A percentile compares a stretch with the other conserved stretches of the same genome.
phyloP scores from a whole-genome alignment of 371 early-diverging fungal species.

The Mucor piriformis region DNA sequence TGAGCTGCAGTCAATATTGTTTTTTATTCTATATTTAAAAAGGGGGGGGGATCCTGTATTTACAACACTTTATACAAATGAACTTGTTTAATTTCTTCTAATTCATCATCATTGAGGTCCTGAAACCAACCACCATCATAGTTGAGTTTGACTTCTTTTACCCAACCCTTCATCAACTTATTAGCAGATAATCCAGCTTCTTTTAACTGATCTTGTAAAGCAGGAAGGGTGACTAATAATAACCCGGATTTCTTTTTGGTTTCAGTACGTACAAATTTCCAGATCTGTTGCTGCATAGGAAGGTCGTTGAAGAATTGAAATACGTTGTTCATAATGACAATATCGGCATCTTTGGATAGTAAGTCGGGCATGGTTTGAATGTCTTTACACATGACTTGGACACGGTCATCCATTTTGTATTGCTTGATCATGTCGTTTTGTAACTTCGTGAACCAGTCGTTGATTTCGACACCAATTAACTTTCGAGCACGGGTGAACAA shows the following conservation, averaged over 20 bases:
- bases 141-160: conserved; percentile 49
- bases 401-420: conserved; percentile 58
- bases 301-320: conserved; percentile 66
- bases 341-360: conserved; percentile 49
- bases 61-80: conserved; percentile 64
- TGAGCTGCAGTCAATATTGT: no score
- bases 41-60: no score
- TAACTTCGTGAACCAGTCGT: conserved; percentile 62
- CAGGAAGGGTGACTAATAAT: conserved; percentile 59
- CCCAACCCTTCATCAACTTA: conserved; percentile 51
- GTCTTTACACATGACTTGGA: conserved; percentile 62
- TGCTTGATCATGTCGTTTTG: conserved; percentile 60
- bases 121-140: conserved; percentile 54
- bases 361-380: conserved; percentile 50
- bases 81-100: conserved; percentile 66
- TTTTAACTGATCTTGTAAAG: conserved; percentile 64
- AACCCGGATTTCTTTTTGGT: conserved; percentile 52
- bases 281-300: conserved; percentile 57
- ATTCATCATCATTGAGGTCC: conserved; percentile 46
- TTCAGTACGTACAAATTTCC: conserved; percentile 59
- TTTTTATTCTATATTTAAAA: no score
- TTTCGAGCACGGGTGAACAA: conserved; percentile 60
- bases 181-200: conserved; percentile 51
- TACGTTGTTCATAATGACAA: conserved; percentile 68
- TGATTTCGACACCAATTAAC: conserved; percentile 67